These are phyloP conservation scores for Monosporascus sp. DNA, from an alignment of 2,329 filamentous ascomycete species.

Conservation along the genomic window DNA sequence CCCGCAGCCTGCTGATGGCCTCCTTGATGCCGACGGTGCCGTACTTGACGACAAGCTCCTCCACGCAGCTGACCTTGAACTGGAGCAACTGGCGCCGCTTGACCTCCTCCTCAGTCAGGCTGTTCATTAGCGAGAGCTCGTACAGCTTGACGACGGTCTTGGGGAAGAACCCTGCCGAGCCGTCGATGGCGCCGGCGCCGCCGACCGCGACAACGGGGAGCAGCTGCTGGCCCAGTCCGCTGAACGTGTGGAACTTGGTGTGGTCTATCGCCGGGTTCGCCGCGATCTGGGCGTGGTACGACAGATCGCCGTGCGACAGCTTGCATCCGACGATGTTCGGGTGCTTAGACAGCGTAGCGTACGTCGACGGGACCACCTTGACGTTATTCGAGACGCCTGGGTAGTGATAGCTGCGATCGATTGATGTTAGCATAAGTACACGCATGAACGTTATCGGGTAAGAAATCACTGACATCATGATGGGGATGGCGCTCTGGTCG, in stretches of 20 bases:
- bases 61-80: constrained; percentile 55
- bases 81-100: constrained; percentile 51
- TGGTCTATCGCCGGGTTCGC: constrained; percentile 55
- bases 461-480: constrained; percentile 47
- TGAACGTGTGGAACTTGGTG: constrained; percentile 54
- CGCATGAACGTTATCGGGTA: background rate
- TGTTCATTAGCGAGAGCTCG: constrained; percentile 33
- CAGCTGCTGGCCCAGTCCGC: constrained; percentile 61
- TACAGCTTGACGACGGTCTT: constrained; percentile 55
- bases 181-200: constrained; percentile 32
- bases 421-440: background rate
- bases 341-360: constrained; percentile 51
- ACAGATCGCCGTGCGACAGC: constrained; percentile 62
- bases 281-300: constrained; percentile 57
- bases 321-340: constrained; percentile 66
- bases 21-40: constrained; percentile 64
- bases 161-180: constrained; percentile 49
- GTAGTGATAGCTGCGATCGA: constrained; percentile 51
- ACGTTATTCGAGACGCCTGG: constrained; percentile 64
- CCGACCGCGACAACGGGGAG: constrained; percentile 41
- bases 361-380: constrained; percentile 52
- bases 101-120: constrained; percentile 31
- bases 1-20: constrained; percentile 52
- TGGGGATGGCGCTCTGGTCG: constrained; percentile 50
- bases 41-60: constrained; percentile 56